These are phyloP conservation scores for Heliosperma pusillum DNA, from an alignment of 148 eudicot species.

Conservation along the genomic window DNA sequence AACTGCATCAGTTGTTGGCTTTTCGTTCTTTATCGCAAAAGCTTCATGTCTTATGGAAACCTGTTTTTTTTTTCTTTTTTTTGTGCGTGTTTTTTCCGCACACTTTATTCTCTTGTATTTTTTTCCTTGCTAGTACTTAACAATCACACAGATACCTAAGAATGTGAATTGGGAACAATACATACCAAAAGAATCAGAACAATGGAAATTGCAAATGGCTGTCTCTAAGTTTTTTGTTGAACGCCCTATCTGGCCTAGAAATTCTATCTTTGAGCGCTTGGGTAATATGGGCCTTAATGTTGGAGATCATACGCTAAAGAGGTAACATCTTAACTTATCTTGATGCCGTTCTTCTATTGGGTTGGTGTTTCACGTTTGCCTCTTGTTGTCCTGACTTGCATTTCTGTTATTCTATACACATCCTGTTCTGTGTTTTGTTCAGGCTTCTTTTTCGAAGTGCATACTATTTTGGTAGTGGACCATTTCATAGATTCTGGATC, in stretches of 20 bases:
- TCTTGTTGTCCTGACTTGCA: not conserved
- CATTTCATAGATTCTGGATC: constrained; percentile 88
- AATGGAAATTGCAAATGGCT: constrained; percentile 68
- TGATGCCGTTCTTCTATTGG: not conserved
- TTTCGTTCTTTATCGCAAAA: constrained; percentile 12
- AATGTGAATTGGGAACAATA: constrained; percentile 66
- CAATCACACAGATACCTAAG: constrained; percentile 81
- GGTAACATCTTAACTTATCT: constrained; percentile 35
- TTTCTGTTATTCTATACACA: not conserved
- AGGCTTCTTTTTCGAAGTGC: constrained; percentile 84
- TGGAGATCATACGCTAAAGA: constrained; percentile 53
- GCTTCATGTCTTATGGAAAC: not conserved
- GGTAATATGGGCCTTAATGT: constrained; percentile 50
- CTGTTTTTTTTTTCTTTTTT: too few species aligned
- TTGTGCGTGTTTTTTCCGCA: too few species aligned
- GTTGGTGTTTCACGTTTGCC: not conserved
- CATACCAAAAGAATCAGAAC: constrained; percentile 56
- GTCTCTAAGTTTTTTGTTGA: constrained; percentile 84
- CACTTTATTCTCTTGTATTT: not conserved
- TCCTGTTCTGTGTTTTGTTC: constrained; percentile 20
- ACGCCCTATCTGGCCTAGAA: constrained; percentile 85
- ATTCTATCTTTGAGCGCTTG: constrained; percentile 67
- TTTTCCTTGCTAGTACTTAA: constrained; percentile 40
- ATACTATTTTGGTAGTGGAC: constrained; percentile 93
- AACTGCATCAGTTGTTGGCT: not conserved